Conservation (phyloP, 352 stramenopile species). For the Pythium grandisporangium region DNA sequence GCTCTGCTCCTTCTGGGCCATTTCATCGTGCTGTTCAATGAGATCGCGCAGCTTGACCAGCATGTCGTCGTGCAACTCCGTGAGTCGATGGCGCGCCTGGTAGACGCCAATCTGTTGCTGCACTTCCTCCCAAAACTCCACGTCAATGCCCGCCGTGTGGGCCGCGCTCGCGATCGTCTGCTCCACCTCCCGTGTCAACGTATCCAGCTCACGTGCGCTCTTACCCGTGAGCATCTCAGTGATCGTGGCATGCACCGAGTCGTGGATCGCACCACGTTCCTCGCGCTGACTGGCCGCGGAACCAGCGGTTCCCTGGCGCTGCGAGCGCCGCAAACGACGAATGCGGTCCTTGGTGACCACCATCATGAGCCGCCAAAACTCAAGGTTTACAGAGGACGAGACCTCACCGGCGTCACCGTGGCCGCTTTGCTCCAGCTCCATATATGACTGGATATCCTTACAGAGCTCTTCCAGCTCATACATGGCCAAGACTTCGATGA, state of each 20-base stretch:
- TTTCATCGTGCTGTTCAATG: conserved; percentile 76
- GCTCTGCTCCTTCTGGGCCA: conserved; percentile 3
- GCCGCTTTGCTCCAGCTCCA: conserved; percentile 76
- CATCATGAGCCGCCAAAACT: conserved; percentile 84
- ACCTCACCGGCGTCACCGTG: conserved; percentile 22
- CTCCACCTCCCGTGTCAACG: conserved; percentile 51
- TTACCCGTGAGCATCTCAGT: conserved; percentile 87
- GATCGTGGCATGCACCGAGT: conserved; percentile 82
- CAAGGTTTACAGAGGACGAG: too few species aligned
- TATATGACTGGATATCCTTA: conserved; percentile 86
- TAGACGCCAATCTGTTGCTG: conserved; percentile 90
- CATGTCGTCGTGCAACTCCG: conserved; percentile 92
- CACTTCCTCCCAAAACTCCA: conserved; percentile 93
- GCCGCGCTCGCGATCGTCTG: conserved; percentile 51
- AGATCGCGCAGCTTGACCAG: conserved; percentile 88
- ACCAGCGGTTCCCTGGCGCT: conserved; percentile 46
- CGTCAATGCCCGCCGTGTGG: conserved; percentile 70
- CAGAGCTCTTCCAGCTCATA: conserved; percentile 77
- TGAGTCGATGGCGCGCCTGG: conserved; percentile 81
- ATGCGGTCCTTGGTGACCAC: conserved; percentile 78
- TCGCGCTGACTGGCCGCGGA: conserved; percentile 7
- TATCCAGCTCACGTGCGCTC: conserved; percentile 27
- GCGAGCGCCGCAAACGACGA: conserved; percentile 33
- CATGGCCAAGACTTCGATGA: conserved; percentile 75
- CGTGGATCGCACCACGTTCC: conserved; percentile 75